These are phyloP conservation scores for Tetrahymena borealis DNA, from an alignment of 73 alveolate species.

Conservation along the genomic window DNA sequence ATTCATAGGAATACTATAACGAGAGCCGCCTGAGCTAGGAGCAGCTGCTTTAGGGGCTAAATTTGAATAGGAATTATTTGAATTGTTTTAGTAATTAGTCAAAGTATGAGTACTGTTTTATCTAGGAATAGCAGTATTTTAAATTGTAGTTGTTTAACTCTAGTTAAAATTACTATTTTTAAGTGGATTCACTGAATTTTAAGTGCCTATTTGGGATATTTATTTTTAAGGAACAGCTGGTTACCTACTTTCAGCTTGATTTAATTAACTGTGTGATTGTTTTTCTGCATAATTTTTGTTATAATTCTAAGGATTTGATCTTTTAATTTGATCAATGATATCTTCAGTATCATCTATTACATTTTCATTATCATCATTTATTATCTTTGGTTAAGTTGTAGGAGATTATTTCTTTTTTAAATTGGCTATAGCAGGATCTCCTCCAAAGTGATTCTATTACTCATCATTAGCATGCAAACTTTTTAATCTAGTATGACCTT, in stretches of 20 bases:
- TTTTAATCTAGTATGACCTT: background rate
- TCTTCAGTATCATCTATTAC: background rate
- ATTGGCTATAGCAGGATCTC: background rate
- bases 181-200: background rate
- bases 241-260: background rate
- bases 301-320: background rate
- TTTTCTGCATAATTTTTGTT: background rate
- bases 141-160: background rate
- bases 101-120: background rate
- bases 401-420: background rate
- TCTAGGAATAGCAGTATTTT: background rate
- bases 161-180: background rate
- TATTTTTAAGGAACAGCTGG: background rate
- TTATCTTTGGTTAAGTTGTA: background rate
- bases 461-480: background rate
- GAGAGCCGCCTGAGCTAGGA: background rate
- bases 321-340: background rate
- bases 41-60: background rate
- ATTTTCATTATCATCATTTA: background rate
- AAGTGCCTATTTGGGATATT: background rate
- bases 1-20: background rate
- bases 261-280: background rate
- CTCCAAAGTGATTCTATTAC: background rate
- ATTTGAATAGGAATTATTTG: background rate
- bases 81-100: background rate